Percentiles rank a stretch among this genome's conserved stretches.
phyloP scores from a whole-genome alignment of 352 stramenopile genomes.

The Pythium volutum region DNA sequence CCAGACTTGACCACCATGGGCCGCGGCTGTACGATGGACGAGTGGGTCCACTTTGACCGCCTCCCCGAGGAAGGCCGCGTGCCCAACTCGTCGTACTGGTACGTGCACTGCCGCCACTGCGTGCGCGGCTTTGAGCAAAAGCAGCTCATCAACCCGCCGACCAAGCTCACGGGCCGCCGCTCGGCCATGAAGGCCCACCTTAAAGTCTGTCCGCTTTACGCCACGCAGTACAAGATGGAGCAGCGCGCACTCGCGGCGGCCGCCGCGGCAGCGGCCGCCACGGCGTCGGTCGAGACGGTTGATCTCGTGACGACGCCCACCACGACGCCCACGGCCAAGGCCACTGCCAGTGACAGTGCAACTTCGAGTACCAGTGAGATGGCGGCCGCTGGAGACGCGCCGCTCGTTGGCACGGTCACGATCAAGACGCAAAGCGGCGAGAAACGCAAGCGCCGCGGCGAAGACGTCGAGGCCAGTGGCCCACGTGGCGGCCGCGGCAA shows the following conservation, averaged over 20 bases:
- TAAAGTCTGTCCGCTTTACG: constrained; percentile 69
- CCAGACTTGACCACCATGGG: constrained; percentile 40
- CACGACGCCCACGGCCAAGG: background rate
- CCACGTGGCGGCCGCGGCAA: constrained; percentile 54
- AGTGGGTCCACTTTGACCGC: constrained; percentile 82
- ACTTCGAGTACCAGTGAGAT: background rate
- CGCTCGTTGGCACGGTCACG: constrained; percentile 12
- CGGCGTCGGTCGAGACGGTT: constrained; percentile 3
- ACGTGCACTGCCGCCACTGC: constrained; percentile 77
- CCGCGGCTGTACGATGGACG: constrained; percentile 71
- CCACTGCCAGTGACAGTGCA: background rate
- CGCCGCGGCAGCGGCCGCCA: constrained; percentile 20
- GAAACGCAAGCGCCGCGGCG: constrained; percentile 54
- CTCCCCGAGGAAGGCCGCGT: constrained; percentile 57
- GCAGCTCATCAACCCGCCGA: constrained; percentile 54
- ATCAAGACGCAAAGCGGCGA: constrained; percentile 27
- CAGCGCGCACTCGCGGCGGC: constrained; percentile 32
- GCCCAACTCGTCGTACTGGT: constrained; percentile 82
- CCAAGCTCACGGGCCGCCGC: constrained; percentile 63
- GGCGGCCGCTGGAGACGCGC: background rate
- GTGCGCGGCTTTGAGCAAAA: constrained; percentile 55
- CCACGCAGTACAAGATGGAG: constrained; percentile 61
- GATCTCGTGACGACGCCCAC: background rate
- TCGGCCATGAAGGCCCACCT: constrained; percentile 76
- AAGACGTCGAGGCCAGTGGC: constrained; percentile 31